Evolutionary conservation across 805 yeast genomes (phyloP).

Genomic region (Starmerella ratchasimensis): DNA sequence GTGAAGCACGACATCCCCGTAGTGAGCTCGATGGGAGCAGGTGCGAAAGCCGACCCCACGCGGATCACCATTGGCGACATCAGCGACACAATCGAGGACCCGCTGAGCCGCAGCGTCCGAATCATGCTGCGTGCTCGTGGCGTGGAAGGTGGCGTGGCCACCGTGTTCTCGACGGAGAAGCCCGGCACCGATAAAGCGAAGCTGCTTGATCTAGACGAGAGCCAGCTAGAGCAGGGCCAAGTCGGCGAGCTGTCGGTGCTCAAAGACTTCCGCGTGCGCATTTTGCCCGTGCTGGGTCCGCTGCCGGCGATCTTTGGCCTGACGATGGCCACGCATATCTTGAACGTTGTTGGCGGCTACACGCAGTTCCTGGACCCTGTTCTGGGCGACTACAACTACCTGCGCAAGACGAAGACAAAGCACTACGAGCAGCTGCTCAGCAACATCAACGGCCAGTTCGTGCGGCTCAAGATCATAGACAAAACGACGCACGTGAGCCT

Average conservation of each 20-base stretch:
- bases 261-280: constrained; percentile 82
- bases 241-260: constrained; percentile 81
- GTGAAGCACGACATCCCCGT: constrained; percentile 47
- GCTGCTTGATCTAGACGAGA: constrained; percentile 71
- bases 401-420: constrained; percentile 77
- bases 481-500: constrained; percentile 55
- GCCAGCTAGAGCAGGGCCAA: constrained; percentile 63
- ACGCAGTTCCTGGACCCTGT: constrained; percentile 35
- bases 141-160: constrained; percentile 61
- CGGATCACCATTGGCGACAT: constrained; percentile 81
- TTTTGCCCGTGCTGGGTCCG: constrained; percentile 89
- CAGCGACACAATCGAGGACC: constrained; percentile 84
- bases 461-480: constrained; percentile 53
- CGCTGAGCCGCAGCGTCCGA: constrained; percentile 76
- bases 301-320: constrained; percentile 96
- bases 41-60: constrained; percentile 90
- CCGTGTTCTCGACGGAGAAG: constrained; percentile 85
- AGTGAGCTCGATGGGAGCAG: constrained; percentile 92
- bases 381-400: constrained; percentile 58
- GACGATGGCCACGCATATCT: constrained; percentile 69
- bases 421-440: constrained; percentile 73
- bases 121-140: constrained; percentile 72
- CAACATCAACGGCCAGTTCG: constrained; percentile 74
- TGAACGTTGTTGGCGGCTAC: constrained; percentile 72
- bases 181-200: constrained; percentile 92